Evolutionary conservation across 1,284 basidiomycete species (phyloP).

Genomic region (Boletus sp.): DNA sequence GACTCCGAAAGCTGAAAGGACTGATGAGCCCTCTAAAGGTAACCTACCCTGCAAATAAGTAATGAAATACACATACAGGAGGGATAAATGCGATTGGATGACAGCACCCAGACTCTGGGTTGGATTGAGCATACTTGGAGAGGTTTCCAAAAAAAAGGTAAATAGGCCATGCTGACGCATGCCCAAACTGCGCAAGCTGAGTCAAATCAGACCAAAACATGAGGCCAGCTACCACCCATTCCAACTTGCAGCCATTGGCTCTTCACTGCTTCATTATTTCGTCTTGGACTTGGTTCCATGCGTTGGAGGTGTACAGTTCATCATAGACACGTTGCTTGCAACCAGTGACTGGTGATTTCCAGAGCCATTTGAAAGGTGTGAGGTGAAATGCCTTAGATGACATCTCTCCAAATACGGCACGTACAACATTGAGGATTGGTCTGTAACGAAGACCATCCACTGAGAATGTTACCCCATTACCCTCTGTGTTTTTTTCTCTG

Average conservation of each 20-base stretch:
- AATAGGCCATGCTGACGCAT: conserved; percentile 38
- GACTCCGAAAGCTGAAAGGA: conserved; percentile 3
- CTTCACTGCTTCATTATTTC: not conserved
- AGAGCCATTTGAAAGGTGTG: not conserved
- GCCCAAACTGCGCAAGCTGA: conserved; percentile 41
- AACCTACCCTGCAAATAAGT: not conserved
- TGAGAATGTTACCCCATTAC: not conserved
- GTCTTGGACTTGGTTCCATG: not conserved
- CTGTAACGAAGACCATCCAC: not conserved
- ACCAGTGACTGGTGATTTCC: not conserved
- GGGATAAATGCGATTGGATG: conserved; percentile 12
- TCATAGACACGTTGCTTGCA: not conserved
- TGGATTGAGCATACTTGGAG: not conserved
- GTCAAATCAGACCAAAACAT: conserved; percentile 45
- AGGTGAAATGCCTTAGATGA: not conserved
- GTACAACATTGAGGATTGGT: not conserved
- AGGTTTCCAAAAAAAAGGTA: not conserved
- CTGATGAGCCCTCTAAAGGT: not conserved
- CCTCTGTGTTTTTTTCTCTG: not conserved
- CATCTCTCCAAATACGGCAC: not conserved
- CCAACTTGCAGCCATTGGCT: not conserved
- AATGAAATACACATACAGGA: not conserved
- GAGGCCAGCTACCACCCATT: not conserved
- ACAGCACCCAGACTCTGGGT: conserved; percentile 2
- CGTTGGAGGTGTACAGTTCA: not conserved